Evolutionary conservation across 352 stramenopile genomes (phyloP), one percentile per base, ranked within the genome.

Genomic region (Globisporangium nunn): DNA sequence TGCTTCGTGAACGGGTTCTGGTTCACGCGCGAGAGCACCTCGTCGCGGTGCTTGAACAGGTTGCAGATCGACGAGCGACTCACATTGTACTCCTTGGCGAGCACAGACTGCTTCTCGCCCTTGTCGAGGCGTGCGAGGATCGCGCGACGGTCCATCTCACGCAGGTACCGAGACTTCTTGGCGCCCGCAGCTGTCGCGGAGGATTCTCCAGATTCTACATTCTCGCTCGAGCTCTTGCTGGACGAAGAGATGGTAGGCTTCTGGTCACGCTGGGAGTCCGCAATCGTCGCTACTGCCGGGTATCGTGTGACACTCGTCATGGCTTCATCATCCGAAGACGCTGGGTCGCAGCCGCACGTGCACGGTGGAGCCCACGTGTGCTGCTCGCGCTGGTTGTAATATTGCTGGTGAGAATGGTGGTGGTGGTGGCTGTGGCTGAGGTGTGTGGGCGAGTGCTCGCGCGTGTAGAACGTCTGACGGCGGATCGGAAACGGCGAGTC

Each of bases 1-100:
- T n/a, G n/a, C n/a, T n/a, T n/a, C n/a, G n/a, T n/a, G n/a, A n/a
- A n/a, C n/a, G n/a, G n/a, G n/a, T n/a, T n/a, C n/a, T n/a, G n/a
- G n/a, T n/a, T n/a, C n/a, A n/a, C n/a, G n/a, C n/a, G n/a, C n/a
- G n/a, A n/a, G n/a, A n/a, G n/a, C n/a, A n/a, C n/a, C n/a, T n/a
- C n/a, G n/a, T n/a, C n/a, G n/a, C n/a, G n/a, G n/a, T n/a, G n/a
- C n/a, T n/a, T n/a, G n/a, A n/a, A n/a, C n/a, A n/a, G n/a, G n/a
- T n/a, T n/a, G n/a, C n/a, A n/a, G n/a, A n/a, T n/a, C n/a, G n/a
- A 71, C 10, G 75, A 66, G 6, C 77, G 75, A 37, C 71, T 88
- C 40, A 83, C 77, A 17, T 64, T 64, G 53, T 75, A 85, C 57
- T 86, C 77, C 63, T 85, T 87, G 28, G 77, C 74, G 3, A 85